A percentile compares a stretch with the other conserved stretches of the same genome.
phyloP scores from a whole-genome alignment of 2,329 filamentous ascomycete genomes.

The Aspergillus sp. region DNA sequence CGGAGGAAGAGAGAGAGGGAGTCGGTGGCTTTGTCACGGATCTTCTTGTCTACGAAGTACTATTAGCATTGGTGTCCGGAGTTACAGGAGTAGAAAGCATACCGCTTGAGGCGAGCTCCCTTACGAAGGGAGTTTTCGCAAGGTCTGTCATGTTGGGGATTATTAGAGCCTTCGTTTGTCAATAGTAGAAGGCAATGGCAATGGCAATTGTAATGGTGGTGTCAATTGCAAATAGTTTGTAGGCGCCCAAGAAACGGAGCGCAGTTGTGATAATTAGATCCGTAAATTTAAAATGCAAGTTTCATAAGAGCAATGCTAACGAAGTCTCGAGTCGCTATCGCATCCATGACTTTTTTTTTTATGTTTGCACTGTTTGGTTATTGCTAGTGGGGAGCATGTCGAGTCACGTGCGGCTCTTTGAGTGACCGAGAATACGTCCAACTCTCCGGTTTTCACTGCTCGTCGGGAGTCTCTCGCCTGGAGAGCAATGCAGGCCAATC shows the following conservation, averaged over 20 bases:
- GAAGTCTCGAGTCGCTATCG: neutral
- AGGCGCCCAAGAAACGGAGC: neutral
- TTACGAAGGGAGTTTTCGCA: constrained; percentile 68
- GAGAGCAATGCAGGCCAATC: neutral
- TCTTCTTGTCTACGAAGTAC: constrained; percentile 64
- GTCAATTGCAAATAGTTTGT: neutral
- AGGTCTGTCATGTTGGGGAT: constrained; percentile 34
- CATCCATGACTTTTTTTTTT: constrained; percentile 17
- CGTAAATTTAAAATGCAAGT: neutral
- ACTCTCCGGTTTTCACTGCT: neutral
- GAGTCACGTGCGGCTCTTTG: neutral
- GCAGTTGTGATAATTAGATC: neutral
- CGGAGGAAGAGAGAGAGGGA: constrained; percentile 77
- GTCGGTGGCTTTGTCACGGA: constrained; percentile 72
- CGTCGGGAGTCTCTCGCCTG: neutral
- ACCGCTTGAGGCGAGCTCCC: constrained; percentile 83
- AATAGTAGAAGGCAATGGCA: neutral
- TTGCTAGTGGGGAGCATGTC: neutral
- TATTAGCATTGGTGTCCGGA: constrained; percentile 9
- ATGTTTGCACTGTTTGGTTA: constrained; percentile 16
- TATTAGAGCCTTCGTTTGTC: neutral
- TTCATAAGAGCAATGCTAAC: neutral
- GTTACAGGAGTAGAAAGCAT: neutral
- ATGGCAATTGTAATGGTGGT: neutral
- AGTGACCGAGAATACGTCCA: too few relatives aligned